Evolutionary conservation across 1,284 basidiomycete species (phyloP).

Genomic region (Sutorius eximius): DNA sequence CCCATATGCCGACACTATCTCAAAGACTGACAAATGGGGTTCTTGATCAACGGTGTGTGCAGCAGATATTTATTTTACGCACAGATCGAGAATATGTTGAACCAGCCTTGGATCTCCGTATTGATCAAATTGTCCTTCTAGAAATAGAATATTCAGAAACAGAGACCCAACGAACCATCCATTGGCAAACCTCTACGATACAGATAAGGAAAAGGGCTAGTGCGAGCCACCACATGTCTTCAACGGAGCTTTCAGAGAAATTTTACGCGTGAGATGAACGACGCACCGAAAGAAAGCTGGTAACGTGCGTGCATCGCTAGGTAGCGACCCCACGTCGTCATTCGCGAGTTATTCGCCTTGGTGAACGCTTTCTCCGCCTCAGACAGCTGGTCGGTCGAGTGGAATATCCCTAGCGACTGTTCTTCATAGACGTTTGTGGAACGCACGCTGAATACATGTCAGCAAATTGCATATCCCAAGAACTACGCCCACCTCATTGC

Average conservation of each 20-base stretch:
- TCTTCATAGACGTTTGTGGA: conserved; percentile 99
- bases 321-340: conserved; percentile 74
- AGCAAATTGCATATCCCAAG: not conserved
- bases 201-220: conserved; percentile 79
- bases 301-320: conserved; percentile 77
- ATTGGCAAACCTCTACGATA: conserved; percentile 73
- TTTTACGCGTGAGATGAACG: not conserved
- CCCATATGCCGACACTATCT: conserved; percentile 89
- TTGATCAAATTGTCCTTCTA: conserved; percentile 62
- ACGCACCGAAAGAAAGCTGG: conserved; percentile 83
- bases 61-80: conserved; percentile 28
- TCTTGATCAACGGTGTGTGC: not conserved
- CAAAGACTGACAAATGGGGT: conserved; percentile 59
- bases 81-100: conserved; percentile 79
- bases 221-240: conserved; percentile 90
- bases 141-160: conserved; percentile 2
- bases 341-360: conserved; percentile 46
- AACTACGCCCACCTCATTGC: conserved; percentile 57
- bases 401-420: conserved; percentile 76
- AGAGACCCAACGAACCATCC: not conserved
- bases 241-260: conserved; percentile 4
- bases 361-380: conserved; percentile 52
- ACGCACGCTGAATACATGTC: conserved; percentile 63
- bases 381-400: conserved; percentile 47
- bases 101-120: conserved; percentile 56